Evolutionary conservation across 2,329 filamentous ascomycete genomes (phyloP), one percentile per base, ranked within the genome.

Genomic region (Atkinsonella hypoxylon): DNA sequence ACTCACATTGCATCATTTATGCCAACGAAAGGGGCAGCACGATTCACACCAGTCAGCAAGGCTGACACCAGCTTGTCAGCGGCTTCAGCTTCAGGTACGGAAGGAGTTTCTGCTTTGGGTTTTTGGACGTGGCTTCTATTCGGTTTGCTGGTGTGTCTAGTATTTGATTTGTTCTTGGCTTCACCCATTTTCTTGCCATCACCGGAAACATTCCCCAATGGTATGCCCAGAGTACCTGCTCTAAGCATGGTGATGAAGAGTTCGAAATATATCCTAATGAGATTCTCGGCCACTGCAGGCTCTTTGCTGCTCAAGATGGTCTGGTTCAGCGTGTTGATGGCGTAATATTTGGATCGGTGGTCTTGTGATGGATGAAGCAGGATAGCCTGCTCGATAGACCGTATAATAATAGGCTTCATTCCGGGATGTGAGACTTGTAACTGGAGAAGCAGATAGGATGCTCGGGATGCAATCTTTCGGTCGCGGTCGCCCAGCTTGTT

Each of bases 401-500:
- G 83, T 57, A 96, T 82, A 57, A 98, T 85, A 48, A 94, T 83
- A 15, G 80, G 75, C 67, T 96, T 97, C 93, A 98, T 98, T 50
- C 88, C 77, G 0, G 93, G 93, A 64, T 98, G 93, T 0, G 84
- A 82, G 53, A 83, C 86, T 62, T 96, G 81, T 8, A 98, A 75
- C 64, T 98, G 93, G 48, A 98, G 75, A n/a, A 98, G 74, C 43
- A 97, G 77, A 67, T 95, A 95, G 0, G 93, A 97, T 2, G 91
- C 85, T 53, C 90, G 82, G 4, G 93, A 98, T 1, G 93, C 85
- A 60, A 98, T 94, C 68, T 97, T 98, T 64, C 89, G 89, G 57
- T 95, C 89, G 43, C 86, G 87, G 64, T 98, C 93, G 59, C 94
- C 91, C 26, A 98, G 79, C 68, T 98, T 98, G 73, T 97, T 97